phyloP scores from a whole-genome alignment of 2,329 filamentous ascomycete genomes.

The Rhinocladiella mackenziei region DNA sequence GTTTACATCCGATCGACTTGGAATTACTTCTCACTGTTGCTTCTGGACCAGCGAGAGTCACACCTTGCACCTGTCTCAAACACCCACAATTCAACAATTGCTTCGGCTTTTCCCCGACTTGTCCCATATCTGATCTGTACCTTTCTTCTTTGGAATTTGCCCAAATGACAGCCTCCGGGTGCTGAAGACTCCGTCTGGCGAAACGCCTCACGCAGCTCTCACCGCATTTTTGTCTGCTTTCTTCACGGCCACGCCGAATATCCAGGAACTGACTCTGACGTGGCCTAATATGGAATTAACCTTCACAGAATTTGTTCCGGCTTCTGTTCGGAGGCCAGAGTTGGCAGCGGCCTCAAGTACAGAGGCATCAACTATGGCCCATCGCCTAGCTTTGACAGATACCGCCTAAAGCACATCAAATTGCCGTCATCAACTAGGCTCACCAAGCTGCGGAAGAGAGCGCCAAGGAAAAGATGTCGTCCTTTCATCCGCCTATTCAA shows the following conservation, averaged over 20 bases:
- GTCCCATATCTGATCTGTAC: no score
- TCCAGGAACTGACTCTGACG: constrained; percentile 9
- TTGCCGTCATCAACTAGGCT: constrained; percentile 4
- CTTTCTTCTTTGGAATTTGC: no score
- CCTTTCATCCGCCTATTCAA: no score
- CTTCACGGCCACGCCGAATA: constrained; percentile 9
- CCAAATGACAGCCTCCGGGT: constrained; percentile 13
- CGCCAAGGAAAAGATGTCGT: no score
- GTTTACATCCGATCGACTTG: no score
- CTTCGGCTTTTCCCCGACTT: no score
- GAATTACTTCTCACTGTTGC: no score
- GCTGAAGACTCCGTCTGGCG: constrained; percentile 12
- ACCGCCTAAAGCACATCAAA: constrained; percentile 9
- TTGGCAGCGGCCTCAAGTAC: constrained; percentile 2
- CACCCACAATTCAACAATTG: no score
- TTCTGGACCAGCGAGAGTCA: no score
- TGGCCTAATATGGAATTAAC: constrained; percentile 14
- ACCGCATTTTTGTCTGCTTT: constrained; percentile 12
- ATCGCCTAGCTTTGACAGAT: constrained; percentile 8
- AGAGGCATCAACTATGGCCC: constrained; percentile 10
- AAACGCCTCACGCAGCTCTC: constrained; percentile 3
- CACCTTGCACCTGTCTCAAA: no score
- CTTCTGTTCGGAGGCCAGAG: constrained; percentile 8
- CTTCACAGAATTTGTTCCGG: constrained; percentile 13
- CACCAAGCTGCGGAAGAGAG: neutral